A percentile compares a stretch with the other conserved stretches of the same genome.
Conservation (phyloP, 1,139 yeast species). For the Yamadazyma pseudoaaseri region DNA sequence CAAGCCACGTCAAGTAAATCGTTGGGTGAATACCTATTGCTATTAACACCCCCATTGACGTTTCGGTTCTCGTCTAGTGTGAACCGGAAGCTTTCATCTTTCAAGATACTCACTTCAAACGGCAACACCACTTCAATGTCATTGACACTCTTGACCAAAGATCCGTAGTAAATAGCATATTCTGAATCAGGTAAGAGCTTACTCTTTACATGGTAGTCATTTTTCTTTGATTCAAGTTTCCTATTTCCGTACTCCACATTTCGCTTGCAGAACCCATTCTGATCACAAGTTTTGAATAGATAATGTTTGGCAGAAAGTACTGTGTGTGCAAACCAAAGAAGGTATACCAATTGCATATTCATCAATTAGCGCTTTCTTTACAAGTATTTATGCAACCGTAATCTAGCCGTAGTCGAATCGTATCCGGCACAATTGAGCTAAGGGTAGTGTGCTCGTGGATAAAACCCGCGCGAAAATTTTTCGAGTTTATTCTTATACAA, state of each 20-base stretch:
- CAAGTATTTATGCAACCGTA: too few species aligned
- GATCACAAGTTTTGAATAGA: conserved; percentile 75
- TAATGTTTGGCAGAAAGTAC: conserved; percentile 58
- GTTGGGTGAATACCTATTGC: conserved; percentile 57
- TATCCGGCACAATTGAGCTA: too few species aligned
- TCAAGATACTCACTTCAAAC: conserved; percentile 54
- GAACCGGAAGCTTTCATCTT: conserved; percentile 56
- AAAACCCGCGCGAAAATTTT: too few species aligned
- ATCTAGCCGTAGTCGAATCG: conserved; percentile 1
- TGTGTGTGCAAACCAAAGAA: background rate
- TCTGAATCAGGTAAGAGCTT: conserved; percentile 30
- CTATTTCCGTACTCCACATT: conserved; percentile 65
- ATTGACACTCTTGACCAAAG: conserved; percentile 41
- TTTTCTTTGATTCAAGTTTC: conserved; percentile 3
- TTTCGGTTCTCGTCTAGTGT: conserved; percentile 59
- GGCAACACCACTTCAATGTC: conserved; percentile 40
- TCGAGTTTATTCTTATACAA: too few species aligned
- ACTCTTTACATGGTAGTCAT: conserved; percentile 52
- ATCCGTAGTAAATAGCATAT: conserved; percentile 33
- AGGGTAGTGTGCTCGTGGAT: too few species aligned
- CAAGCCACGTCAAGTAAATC: conserved; percentile 3
- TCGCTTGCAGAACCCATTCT: conserved; percentile 83
- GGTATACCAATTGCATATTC: conserved; percentile 1
- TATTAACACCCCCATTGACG: conserved; percentile 17
- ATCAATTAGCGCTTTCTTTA: too few species aligned